A percentile compares a stretch with the other conserved stretches of the same genome.
These are phyloP conservation scores for Bacidia gigantensis DNA, from an alignment of 495 filamentous ascomycete genomes.

Conservation along the genomic window DNA sequence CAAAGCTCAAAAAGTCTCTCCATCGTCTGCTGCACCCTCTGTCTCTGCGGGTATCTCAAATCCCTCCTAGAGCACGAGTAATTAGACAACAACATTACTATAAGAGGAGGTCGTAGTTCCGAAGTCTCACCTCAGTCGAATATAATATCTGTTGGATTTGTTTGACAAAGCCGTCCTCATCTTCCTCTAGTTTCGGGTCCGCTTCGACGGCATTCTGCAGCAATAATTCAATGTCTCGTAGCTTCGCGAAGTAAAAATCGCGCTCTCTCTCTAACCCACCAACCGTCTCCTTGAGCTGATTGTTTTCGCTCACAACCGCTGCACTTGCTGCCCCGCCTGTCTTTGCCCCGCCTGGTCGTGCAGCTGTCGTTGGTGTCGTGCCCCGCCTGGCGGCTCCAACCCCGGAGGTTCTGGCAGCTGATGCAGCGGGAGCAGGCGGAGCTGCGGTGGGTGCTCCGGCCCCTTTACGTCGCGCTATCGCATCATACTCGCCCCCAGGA, in stretches of 20 bases:
- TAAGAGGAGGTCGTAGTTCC: too few species aligned
- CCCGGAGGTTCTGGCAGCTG: constrained; percentile 29
- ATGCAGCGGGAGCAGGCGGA: constrained; percentile 26
- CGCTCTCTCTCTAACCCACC: constrained; percentile 81
- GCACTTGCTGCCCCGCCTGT: constrained; percentile 44
- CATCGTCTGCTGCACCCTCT: constrained; percentile 27
- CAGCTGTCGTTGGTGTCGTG: constrained; percentile 53
- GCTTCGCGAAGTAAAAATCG: constrained; percentile 98
- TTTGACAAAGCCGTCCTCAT: constrained; percentile 80
- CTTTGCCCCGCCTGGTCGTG: constrained; percentile 24
- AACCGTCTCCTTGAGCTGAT: constrained; percentile 71
- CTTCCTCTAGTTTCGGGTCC: constrained; percentile 81
- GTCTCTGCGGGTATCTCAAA: constrained; percentile 36
- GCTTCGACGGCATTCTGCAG: constrained; percentile 83
- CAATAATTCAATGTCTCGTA: constrained; percentile 89
- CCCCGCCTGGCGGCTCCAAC: constrained; percentile 44
- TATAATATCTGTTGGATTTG: constrained; percentile 93
- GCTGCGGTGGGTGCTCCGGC: constrained; percentile 44
- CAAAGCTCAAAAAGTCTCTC: constrained; percentile 34
- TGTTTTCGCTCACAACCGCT: constrained; percentile 67
- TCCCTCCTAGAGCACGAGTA: constrained; percentile 29
- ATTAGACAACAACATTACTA: neutral
- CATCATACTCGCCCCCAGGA: constrained; percentile 92
- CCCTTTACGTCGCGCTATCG: constrained; percentile 69
- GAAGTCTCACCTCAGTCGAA: constrained; percentile 65